These are phyloP conservation scores for Colletotrichum theobromicola DNA, from an alignment of 2,329 filamentous ascomycete genomes.

Conservation along the genomic window DNA sequence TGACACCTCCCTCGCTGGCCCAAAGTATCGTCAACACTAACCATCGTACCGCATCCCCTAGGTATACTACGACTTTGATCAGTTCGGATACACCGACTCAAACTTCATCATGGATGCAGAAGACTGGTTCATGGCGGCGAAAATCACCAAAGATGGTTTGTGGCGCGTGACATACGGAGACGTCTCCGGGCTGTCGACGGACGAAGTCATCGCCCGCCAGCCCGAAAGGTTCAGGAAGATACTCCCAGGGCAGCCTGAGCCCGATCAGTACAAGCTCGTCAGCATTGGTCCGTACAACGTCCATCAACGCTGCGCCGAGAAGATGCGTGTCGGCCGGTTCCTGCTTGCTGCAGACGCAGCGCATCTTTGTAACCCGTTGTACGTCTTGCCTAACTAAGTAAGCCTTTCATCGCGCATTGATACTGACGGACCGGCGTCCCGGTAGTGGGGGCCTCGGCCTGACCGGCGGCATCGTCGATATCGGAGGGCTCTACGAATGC, in stretches of 20 bases:
- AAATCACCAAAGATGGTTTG: constrained; percentile 60
- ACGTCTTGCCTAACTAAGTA: background rate
- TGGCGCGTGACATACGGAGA: constrained; percentile 71
- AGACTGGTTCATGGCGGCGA: constrained; percentile 65
- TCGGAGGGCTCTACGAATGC: constrained; percentile 65
- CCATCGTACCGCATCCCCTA: background rate
- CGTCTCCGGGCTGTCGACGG: constrained; percentile 51
- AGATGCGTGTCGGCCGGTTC: constrained; percentile 60
- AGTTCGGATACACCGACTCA: constrained; percentile 55
- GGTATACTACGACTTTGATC: constrained; percentile 61
- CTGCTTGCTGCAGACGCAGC: constrained; percentile 66
- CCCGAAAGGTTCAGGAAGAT: constrained; percentile 60
- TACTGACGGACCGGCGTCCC: background rate
- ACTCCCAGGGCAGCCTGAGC: constrained; percentile 63
- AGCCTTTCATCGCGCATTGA: background rate
- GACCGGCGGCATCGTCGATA: constrained; percentile 67
- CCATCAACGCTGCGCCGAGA: constrained; percentile 63
- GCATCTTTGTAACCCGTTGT: constrained; percentile 57
- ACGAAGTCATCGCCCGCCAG: constrained; percentile 58
- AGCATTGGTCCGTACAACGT: constrained; percentile 65
- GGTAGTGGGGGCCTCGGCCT: constrained; percentile 61
- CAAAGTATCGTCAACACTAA: background rate
- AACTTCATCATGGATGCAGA: constrained; percentile 67
- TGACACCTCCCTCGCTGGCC: background rate
- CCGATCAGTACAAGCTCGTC: constrained; percentile 59